These are phyloP conservation scores for Theobroma grandiflorum DNA, from an alignment of 441 rosid species.

Conservation along the genomic window DNA sequence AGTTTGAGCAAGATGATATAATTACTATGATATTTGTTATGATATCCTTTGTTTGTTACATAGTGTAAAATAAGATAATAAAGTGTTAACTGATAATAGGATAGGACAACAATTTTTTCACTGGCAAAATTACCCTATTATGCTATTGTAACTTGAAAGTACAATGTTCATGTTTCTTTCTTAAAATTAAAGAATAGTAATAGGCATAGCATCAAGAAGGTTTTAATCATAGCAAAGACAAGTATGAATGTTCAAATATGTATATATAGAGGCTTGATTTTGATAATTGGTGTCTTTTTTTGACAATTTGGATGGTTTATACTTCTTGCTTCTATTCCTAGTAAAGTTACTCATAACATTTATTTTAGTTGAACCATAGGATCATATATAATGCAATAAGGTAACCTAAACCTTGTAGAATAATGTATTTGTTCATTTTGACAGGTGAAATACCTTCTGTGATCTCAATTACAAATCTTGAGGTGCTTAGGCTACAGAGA, in stretches of 20 bases:
- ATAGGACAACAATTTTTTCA: neutral
- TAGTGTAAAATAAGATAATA: neutral
- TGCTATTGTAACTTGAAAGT: neutral
- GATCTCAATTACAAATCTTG: conserved; percentile 23
- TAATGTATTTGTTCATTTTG: neutral
- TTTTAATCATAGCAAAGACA: no score
- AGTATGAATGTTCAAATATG: neutral
- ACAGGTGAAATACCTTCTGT: conserved; percentile 12
- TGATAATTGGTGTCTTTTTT: neutral
- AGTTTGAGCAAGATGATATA: neutral
- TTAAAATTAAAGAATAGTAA: neutral
- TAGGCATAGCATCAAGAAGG: no score
- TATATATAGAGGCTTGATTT: neutral
- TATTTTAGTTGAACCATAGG: neutral
- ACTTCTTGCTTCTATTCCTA: neutral
- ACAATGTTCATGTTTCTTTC: neutral
- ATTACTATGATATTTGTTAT: neutral
- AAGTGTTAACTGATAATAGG: neutral
- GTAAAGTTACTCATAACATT: neutral
- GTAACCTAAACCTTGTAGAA: neutral
- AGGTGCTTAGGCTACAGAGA: neutral
- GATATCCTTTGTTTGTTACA: neutral
- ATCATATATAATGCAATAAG: neutral
- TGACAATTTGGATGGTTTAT: neutral
- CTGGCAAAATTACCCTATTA: neutral